phyloP scores from a whole-genome alignment of 2,329 filamentous ascomycete species.

The Rhynchosporium agropyri region DNA sequence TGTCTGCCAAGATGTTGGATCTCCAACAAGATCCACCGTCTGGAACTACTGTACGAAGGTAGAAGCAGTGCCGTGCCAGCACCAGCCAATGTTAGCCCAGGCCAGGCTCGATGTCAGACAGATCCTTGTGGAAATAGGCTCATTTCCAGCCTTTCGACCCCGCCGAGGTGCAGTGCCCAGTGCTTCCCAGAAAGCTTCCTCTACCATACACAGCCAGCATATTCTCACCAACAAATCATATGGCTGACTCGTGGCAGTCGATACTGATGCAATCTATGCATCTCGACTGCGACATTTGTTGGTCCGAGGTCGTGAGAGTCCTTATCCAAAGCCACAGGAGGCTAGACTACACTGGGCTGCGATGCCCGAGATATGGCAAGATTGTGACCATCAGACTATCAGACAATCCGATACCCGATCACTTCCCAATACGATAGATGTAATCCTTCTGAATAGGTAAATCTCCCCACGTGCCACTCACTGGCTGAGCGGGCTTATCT shows the following conservation, averaged over 20 bases:
- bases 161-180: background rate
- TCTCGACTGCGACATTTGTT: background rate
- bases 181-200: background rate
- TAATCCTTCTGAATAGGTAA: background rate
- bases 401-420: background rate
- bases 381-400: background rate
- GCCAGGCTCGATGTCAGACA: too few relatives aligned
- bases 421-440: background rate
- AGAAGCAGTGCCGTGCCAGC: background rate
- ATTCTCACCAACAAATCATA: background rate
- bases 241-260: background rate
- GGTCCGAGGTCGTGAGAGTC: background rate
- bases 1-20: conserved; percentile 4
- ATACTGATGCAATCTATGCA: background rate
- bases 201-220: conserved; percentile 1
- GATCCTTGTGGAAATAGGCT: conserved; percentile 2
- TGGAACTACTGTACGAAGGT: background rate
- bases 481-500: conserved; percentile 4
- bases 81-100: conserved; percentile 4
- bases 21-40: conserved; percentile 3
- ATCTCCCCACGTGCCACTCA: conserved; percentile 4
- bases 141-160: conserved; percentile 10
- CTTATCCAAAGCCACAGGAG: conserved; percentile 7
- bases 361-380: conserved; percentile 3
- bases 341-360: background rate